Evolutionary conservation across 805 yeast species (phyloP).

Genomic region (Lipomyces lipofer): DNA sequence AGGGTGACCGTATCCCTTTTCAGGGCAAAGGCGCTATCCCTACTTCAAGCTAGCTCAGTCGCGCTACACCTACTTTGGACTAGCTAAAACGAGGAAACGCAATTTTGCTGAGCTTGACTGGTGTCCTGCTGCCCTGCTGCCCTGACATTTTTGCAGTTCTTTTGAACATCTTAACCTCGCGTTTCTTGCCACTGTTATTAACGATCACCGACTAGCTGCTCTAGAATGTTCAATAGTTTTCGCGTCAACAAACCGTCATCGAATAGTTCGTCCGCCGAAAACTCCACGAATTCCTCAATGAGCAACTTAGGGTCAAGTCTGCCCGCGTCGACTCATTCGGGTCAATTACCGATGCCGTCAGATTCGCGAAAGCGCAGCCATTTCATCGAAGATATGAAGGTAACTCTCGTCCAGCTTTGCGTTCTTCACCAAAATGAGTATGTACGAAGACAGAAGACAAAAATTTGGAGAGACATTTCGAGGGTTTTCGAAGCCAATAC

Average conservation of each 20-base stretch:
- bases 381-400: slow-evolving; percentile 1
- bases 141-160: not conserved
- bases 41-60: not conserved
- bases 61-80: not conserved
- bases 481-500: not conserved
- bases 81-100: not conserved
- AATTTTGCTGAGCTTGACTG: not conserved
- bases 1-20: not conserved
- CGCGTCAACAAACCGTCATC: not conserved
- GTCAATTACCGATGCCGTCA: not conserved
- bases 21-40: not conserved
- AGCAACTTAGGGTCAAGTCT: not conserved
- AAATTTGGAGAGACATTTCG: not conserved
- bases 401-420: not conserved
- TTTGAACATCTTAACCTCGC: not conserved
- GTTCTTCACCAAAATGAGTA: slow-evolving; percentile 2
- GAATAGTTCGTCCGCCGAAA: not conserved
- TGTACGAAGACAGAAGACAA: not conserved
- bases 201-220: not conserved
- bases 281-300: not conserved
- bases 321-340: not conserved
- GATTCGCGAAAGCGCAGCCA: not conserved
- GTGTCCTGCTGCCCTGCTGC: not conserved
- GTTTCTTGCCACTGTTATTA: not conserved
- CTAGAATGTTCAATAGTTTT: not conserved